Base-by-base conservation (phyloP, 2,329 filamentous ascomycete species). In the Talaromyces atroroseus region DNA sequence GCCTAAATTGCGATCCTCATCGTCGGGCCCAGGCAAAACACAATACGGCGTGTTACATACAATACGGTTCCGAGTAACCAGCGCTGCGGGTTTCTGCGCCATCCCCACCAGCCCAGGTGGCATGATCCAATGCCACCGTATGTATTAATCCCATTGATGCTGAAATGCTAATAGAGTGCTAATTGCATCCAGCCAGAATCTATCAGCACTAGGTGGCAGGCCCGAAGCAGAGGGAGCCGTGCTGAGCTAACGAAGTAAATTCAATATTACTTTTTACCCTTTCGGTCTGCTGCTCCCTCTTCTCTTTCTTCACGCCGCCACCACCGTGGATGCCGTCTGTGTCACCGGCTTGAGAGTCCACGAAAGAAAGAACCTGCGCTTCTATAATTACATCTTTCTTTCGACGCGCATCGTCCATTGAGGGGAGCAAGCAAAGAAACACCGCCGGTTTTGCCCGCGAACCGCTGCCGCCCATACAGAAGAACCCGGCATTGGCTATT, bases 201-300 rank as follows among this genome's bases (percentile, higher is more conserved):
- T 16, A 16, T 36, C 12, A 36, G 8, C 5, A 36, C 5, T 5
- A 36, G 29, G 8, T 2, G 24, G 7, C 8, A 8, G 2, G 2
- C 29, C 5, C 10, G 8, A 11, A 2, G 5, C 6, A 32, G 29
- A 10, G 32, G 8, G 14, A 16, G 2, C 23, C 23, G 49, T 51
- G 21, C 49, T 38, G 49, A 44, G 32, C 38, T 21, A 52, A 20
- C 49, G 23, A 29, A 26, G 21, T 16, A 29, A 18, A 40, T 44
- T 32, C 32, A 38, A 38, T 40, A 53, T 53, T 53, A 53, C 51
- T 46, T 40, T 47, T 53, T 53, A 53, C 51, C 38, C 50, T 52
- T 46, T 46, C 40, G n/a, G 50, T 38, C 40, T 46, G 50, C 50
- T 47, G 26, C 46, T 53, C 46, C 42, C 26, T 47, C 42, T n/a